Base-by-base conservation (phyloP, 192 early-diverging fungal genomes). In the Coemansia sp. region DNA sequence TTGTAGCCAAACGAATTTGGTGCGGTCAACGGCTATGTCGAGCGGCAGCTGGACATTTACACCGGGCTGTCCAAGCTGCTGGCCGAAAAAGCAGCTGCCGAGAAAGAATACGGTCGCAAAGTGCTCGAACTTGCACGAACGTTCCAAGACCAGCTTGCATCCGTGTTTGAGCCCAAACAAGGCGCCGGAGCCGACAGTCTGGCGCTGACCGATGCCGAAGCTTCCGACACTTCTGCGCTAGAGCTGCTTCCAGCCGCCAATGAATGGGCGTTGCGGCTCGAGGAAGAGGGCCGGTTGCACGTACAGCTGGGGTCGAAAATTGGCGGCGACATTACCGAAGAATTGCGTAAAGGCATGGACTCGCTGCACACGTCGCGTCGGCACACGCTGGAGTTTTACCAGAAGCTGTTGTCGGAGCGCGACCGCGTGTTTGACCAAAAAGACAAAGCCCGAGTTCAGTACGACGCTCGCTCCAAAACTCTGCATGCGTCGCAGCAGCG, bases 1-100 rank as follows among this genome's bases (percentile, higher is more conserved):
- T 3, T 64, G 28, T 75, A 76, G 69, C 74, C 74, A 50, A 77
- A 77, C 60, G 74, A 77, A 61, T 77, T 77, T 71, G 74, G 74
- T 11, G 69, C 74, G 0, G 54, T 77, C 52, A 77, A 77, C 60
- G 74, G 74, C 3, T 67, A 77, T 52, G 61, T 68, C 14, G 74
- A 77, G 59, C 67, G 67, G 66, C 74, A 77, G 66, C 56, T 77
- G 15, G 74, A 64, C 5, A 58, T 71, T 2, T 71, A 71, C 56
- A 47, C 49, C 23, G 66, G 62, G 14, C 66, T 77, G 53, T 4
- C 60, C 49, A 67, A 67, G 62, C 62, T 77, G 54, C 66, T 77
- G 23, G 62, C 66, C 0, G 74, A 77, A 14, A 77, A 77, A 53
- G 74, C 74, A 5, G 62, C 69, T 2, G 74, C 74, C 2, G 74